These are phyloP conservation scores for Tetrahymena elliotti DNA, from an alignment of 73 alveolate species.

Conservation along the genomic window DNA sequence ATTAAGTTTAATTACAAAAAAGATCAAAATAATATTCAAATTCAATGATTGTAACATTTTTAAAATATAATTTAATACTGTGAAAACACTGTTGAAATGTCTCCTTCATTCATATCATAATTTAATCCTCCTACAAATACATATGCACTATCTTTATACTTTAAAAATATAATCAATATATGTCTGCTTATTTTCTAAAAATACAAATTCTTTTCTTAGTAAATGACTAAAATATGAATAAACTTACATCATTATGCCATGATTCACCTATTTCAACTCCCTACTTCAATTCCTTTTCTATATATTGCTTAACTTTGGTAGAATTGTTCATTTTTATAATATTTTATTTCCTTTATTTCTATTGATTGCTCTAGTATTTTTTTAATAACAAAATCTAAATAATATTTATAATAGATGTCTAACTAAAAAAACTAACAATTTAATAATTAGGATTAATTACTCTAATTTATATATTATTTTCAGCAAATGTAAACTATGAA, in stretches of 20 bases:
- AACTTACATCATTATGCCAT: not conserved
- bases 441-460: not conserved
- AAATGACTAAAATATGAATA: not conserved
- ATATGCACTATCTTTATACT: not conserved
- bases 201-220: too few species aligned
- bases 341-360: not conserved
- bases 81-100: conserved; percentile 87
- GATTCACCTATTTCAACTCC: not conserved
- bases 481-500: too few species aligned
- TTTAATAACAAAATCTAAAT: not conserved
- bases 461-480: too few species aligned
- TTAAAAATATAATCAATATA: not conserved
- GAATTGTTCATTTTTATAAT: not conserved
- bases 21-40: not conserved
- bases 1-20: not conserved
- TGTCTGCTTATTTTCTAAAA: too few species aligned
- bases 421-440: too few species aligned
- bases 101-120: conserved; percentile 95
- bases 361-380: not conserved
- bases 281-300: not conserved
- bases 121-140: conserved; percentile 14
- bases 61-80: conserved; percentile 34
- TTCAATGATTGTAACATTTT: not conserved
- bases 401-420: not conserved
- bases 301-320: not conserved